These are phyloP conservation scores for Micractinium conductrix DNA, from an alignment of 139 green algal genomes.

Conservation along the genomic window DNA sequence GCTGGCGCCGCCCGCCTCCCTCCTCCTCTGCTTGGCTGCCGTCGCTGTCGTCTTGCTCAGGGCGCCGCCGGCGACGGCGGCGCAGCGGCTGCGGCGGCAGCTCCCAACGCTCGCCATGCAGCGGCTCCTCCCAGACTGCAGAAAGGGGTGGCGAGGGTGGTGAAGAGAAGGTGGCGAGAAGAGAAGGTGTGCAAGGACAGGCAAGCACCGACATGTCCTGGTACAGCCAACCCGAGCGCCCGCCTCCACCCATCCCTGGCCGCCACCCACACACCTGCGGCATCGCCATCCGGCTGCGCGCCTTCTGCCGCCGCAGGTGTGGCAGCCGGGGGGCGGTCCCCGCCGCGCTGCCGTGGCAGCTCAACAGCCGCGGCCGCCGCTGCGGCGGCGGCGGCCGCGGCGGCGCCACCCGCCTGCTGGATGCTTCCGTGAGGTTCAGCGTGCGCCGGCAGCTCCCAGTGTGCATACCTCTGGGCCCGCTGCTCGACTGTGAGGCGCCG, in stretches of 20 bases:
- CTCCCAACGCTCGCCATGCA: not conserved
- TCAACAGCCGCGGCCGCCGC: not conserved
- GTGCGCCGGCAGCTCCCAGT: not conserved
- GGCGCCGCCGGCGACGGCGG: no score
- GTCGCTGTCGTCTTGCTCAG: no score
- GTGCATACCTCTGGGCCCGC: not conserved
- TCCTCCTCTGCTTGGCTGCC: no score
- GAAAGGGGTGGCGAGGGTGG: no score
- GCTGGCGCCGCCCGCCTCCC: no score
- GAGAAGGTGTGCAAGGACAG: no score
- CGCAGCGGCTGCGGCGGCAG: not conserved
- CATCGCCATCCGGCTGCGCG: not conserved
- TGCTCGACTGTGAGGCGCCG: not conserved
- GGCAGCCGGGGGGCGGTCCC: no score
- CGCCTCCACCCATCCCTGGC: not conserved
- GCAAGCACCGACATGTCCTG: not conserved
- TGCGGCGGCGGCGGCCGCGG: not conserved
- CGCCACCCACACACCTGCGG: not conserved
- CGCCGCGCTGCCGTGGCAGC: not conserved
- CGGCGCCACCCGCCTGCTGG: not conserved
- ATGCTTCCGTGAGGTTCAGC: not conserved
- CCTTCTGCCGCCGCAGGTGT: no score
- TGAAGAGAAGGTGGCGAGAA: no score
- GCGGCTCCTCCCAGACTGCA: not conserved
- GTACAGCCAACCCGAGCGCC: not conserved